Evolutionary conservation across 179 eudicot genomes (phyloP), one percentile per base, ranked within the genome.

Genomic region (Heliamphora pulchella): DNA sequence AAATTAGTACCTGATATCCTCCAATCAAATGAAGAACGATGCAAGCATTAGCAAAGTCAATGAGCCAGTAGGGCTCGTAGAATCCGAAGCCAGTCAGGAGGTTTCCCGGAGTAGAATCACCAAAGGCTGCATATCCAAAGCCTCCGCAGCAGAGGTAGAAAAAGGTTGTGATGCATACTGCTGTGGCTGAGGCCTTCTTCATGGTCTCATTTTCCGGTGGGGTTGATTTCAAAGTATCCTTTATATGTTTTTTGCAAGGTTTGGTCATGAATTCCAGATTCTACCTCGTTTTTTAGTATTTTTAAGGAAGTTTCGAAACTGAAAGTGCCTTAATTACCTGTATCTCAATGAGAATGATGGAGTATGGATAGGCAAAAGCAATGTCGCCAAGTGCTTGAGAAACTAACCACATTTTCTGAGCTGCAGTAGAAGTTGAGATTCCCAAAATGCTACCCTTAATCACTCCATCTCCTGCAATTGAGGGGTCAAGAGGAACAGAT

Each of bases 341-440:
- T 77, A 89, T 88, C 74, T 92, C 94, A 14, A 92, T 80, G 79
- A 92, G 86, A 73, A 91, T 87, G 2, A 83, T 61, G 3, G 91
- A 58, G 79, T 83, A 91, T 10, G 92, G 92, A 75, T 85, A 92
- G 46, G 94, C 88, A 80, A 88, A 92, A 64, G 94, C 94, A 68
- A 92, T 83, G 67, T 91, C 92, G 15, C 93, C 96, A 68, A 91
- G 77, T 64, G 90, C 94, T 82, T 91, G 89, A 68, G 85, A 85
- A n/a, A 80, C 68, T 69, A 89, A 79, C 89, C 86, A 87, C 74
- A 83, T 13, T 80, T 91, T 92, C 64, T 84, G 78, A 22, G 81
- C 54, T 0, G 50, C 6, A 22, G 80, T 83, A 7, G 76, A 75
- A 51, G 87, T 80, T 47, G 87, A 73, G 61, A 86, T 87, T 80